phyloP scores from a whole-genome alignment of 179 eudicot genomes.

The Spinacia oleracea region DNA sequence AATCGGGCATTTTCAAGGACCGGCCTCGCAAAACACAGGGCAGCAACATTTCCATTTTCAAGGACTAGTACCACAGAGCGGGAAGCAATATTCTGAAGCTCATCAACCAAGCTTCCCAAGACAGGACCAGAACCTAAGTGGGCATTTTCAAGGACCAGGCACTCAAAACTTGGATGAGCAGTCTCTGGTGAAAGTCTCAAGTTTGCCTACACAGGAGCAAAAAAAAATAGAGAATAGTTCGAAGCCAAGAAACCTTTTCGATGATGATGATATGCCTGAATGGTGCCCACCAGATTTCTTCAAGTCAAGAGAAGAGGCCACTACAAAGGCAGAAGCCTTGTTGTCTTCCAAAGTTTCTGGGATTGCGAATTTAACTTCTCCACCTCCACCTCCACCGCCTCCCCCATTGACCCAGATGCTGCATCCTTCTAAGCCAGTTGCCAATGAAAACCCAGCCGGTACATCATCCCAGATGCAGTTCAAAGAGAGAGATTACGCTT shows the following conservation, averaged over 20 bases:
- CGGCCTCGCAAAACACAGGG: conserved; percentile 10
- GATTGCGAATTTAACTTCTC: conserved; percentile 27
- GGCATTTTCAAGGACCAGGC: conserved; percentile 4
- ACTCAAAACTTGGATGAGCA: conserved; percentile 14
- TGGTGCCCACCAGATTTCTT: conserved; percentile 64
- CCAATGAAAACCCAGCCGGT: conserved; percentile 16
- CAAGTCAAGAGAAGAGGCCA: conserved; percentile 23
- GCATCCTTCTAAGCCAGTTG: conserved; percentile 13
- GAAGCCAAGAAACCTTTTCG: conserved; percentile 42
- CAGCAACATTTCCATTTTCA: conserved; percentile 10
- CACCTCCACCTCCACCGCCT: conserved; percentile 24
- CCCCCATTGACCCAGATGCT: conserved; percentile 25
- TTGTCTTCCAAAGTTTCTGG: conserved; percentile 25
- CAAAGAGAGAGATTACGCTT: conserved; percentile 7
- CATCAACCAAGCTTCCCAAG: background rate
- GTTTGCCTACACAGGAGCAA: conserved; percentile 15
- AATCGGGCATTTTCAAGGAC: conserved; percentile 4
- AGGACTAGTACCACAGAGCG: conserved; percentile 3
- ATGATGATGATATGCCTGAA: conserved; percentile 85
- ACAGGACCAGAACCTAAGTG: conserved; percentile 15
- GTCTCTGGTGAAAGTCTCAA: conserved; percentile 17
- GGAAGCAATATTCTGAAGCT: conserved; percentile 20
- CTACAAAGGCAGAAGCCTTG: conserved; percentile 22
- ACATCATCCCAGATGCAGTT: conserved; percentile 11
- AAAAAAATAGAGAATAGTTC: background rate